These are phyloP conservation scores for Volutella citrinella DNA, from an alignment of 2,329 filamentous ascomycete genomes.

Conservation along the genomic window DNA sequence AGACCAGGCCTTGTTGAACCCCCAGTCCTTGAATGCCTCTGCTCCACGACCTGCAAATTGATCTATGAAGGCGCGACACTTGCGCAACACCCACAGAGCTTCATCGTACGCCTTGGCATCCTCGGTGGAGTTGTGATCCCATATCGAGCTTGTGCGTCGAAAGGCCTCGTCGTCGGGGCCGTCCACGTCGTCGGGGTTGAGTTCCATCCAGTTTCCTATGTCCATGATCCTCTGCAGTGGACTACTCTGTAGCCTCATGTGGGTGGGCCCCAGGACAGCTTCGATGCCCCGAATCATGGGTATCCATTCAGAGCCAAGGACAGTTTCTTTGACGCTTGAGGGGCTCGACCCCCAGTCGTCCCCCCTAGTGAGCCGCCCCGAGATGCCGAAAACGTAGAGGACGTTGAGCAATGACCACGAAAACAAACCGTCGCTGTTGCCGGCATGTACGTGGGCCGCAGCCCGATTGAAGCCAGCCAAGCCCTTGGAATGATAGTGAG, in stretches of 20 bases:
- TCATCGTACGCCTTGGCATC: slow-evolving; percentile 11
- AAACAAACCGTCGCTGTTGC: slow-evolving; percentile 3
- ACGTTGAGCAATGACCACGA: slow-evolving; percentile 3
- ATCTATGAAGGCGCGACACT: slow-evolving; percentile 9
- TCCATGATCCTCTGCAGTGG: slow-evolving; percentile 5
- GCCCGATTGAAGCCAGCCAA: slow-evolving; percentile 3
- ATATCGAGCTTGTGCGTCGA: slow-evolving; percentile 4
- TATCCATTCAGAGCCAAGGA: slow-evolving; percentile 17
- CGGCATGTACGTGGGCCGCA: neutral
- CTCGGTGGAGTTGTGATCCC: slow-evolving; percentile 4
- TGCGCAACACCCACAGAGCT: slow-evolving; percentile 8
- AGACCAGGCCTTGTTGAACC: slow-evolving; percentile 15
- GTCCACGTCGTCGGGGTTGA: slow-evolving; percentile 5
- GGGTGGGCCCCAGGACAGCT: slow-evolving; percentile 9
- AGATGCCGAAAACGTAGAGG: slow-evolving; percentile 4
- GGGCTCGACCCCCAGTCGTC: no score
- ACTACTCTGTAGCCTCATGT: slow-evolving; percentile 5
- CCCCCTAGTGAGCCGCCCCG: neutral
- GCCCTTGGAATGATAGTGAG: slow-evolving; percentile 1
- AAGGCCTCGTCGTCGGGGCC: slow-evolving; percentile 5
- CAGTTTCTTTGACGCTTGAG: no score
- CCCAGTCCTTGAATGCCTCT: slow-evolving; percentile 4
- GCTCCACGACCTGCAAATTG: slow-evolving; percentile 14
- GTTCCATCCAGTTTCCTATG: slow-evolving; percentile 17
- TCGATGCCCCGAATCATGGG: slow-evolving; percentile 17